Conservation (phyloP, 108 stramenopile species). For the Fragilaria radians region DNA sequence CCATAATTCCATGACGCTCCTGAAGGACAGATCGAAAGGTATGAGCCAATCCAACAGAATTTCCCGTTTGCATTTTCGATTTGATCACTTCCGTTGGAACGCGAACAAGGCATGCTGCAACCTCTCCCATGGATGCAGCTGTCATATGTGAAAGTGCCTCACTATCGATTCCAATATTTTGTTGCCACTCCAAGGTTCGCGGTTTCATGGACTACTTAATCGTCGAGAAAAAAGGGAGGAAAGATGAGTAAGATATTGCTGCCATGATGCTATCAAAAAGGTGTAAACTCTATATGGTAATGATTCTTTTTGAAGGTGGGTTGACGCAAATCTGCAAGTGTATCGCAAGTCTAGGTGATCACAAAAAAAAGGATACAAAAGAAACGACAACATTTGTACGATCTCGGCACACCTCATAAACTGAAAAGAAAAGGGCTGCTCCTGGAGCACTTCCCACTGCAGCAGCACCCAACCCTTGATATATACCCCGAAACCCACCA, state of each 20-base stretch:
- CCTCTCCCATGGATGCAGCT: slow-evolving; percentile 89
- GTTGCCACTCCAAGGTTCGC: slow-evolving; percentile 28
- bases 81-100: slow-evolving; percentile 99
- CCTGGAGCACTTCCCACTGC: slow-evolving; percentile 87
- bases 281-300: neutral
- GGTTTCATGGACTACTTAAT: slow-evolving; percentile 46
- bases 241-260: slow-evolving; percentile 6
- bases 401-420: slow-evolving; percentile 71
- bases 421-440: slow-evolving; percentile 92
- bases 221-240: slow-evolving; percentile 31
- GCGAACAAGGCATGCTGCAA: slow-evolving; percentile 91
- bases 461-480: slow-evolving; percentile 80
- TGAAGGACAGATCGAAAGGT: slow-evolving; percentile 51
- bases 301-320: neutral
- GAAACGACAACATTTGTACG: neutral
- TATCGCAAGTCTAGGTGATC: too few species aligned
- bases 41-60: slow-evolving; percentile 20
- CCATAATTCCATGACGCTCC: slow-evolving; percentile 44
- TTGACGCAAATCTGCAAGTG: neutral
- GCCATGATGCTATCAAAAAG: neutral
- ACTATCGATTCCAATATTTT: slow-evolving; percentile 13
- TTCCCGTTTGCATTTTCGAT: slow-evolving; percentile 89
- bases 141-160: slow-evolving; percentile 76
- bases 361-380: slow-evolving; percentile 2
- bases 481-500: slow-evolving; percentile 87